Evolutionary conservation across 306 rosid genomes (phyloP).

Genomic region (Styphnolobium japonicum): DNA sequence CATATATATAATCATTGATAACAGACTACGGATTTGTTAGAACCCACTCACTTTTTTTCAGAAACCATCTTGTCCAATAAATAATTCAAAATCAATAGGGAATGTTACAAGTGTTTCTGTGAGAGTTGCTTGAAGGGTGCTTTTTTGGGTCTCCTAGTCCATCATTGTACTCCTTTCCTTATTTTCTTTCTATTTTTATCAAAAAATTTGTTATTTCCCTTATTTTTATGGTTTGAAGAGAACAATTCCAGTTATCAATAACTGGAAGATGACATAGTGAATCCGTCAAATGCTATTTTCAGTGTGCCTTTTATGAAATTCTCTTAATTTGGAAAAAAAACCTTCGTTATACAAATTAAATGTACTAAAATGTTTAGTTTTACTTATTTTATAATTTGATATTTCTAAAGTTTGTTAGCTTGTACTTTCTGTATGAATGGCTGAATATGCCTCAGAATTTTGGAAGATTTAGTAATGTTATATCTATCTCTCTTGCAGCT

Average conservation of each 20-base stretch:
- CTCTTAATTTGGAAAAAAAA: not conserved
- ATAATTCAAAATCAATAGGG: not conserved
- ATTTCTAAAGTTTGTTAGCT: not conserved
- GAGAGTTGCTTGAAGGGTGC: not conserved
- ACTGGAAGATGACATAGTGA: not conserved
- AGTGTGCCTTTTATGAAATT: not conserved
- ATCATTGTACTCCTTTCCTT: not conserved
- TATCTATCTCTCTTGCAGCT: slow-evolving; percentile 53
- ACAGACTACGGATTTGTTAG: not conserved
- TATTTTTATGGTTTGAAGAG: not conserved
- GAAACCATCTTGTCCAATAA: not conserved
- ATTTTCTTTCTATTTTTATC: not conserved
- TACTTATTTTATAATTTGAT: not conserved
- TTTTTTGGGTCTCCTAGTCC: not conserved
- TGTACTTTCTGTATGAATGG: not conserved
- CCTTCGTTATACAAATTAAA: not conserved
- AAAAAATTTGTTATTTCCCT: not conserved
- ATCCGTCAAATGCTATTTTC: not conserved
- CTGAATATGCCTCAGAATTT: not conserved
- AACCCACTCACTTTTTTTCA: not conserved
- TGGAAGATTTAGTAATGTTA: not conserved
- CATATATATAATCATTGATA: not conserved
- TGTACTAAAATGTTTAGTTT: not conserved
- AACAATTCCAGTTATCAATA: not conserved
- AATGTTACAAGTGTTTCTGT: not conserved